Evolutionary conservation across 1,284 basidiomycete species (phyloP), one percentile per base, ranked within the genome.

Genomic region (Ustilago trichophora): DNA sequence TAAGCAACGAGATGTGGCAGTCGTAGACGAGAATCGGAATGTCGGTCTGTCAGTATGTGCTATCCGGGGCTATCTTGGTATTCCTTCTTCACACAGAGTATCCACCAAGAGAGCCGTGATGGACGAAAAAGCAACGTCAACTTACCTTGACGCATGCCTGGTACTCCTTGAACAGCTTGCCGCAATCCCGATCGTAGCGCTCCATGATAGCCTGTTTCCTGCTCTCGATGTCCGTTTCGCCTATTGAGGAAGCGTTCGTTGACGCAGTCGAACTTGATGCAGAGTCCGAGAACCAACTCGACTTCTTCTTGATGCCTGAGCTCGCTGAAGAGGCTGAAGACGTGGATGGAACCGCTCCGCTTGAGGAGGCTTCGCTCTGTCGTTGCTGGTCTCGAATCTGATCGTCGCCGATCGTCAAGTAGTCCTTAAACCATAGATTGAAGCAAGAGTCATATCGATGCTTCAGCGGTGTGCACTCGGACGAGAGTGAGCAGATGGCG

Each of bases 351-450:
- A 53, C 13, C 18, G 58, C 18, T 13, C 37, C 19, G 12, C 19
- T 56, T 1, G 50, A 21, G 15, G 34, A 33, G 43, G 77, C 86
- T 86, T 45, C 87, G 11, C 81, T 72, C 80, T 81, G 36, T 76
- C 78, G 29, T 37, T 73, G 22, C 68, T 82, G 62, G 73, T 81
- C 29, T 76, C 72, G 33, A 56, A 75, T 60, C 62, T 67, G 53
- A 36, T 54, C 40, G 63, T 74, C 77, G 1, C 70, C 58, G 31
- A 75, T 65, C 19, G 72, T 63, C 27, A 97, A 87, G 80, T 96
- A 97, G 19, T 91, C 91, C 80, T 93, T 92, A 76, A 97, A 93
- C 94, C 93, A 97, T 7, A 89, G 87, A 79, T 96, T 95, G 85
- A 97, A 97, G 85, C 94, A 97, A 0, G 89, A 84, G 82, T 97